Evolutionary conservation across 1,284 basidiomycete species (phyloP), one percentile per base, ranked within the genome.

Genomic region (Cyathus olla): DNA sequence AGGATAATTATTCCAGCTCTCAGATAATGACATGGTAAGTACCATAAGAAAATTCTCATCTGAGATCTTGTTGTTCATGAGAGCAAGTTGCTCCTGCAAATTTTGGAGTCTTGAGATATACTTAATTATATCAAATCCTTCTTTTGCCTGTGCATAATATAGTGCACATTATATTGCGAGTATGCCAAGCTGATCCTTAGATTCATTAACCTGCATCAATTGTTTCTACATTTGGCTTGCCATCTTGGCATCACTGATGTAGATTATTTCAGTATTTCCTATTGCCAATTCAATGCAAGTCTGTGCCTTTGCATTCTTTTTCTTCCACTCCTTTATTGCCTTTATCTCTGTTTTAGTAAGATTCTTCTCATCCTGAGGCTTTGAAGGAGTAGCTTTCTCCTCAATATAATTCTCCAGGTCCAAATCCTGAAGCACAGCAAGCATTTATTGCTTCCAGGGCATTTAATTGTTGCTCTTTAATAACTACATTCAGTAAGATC

Each of bases 11-110:
- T 78, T n/a, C n/a, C n/a, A n/a, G n/a, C n/a, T n/a, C n/a, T n/a
- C n/a, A n/a, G n/a, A n/a, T n/a, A n/a, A n/a, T n/a, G n/a, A n/a
- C n/a, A n/a, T n/a, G n/a, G n/a, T n/a, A n/a, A n/a, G n/a, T n/a
- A n/a, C n/a, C 65, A 75, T 68, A 5, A 61, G 50, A 52, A 78
- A 78, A 13, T 79, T 73, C 19, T 62, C 53, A 35, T 75, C 71
- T 24, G 47, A 17, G 28, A 65, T 58, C n/a, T 54, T 29, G 56
- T 62, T 67, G 5, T 53, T 62, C 60, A 74, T 67, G 10, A 68
- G 27, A 28, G 67, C 17, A 8, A 35, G 69, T 46, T 60, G 69
- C 66, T 46, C 70, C 60, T 73, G 70, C n/a, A 71, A 55, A 9
- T 66, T 44, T 13, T 62, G 48, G 3, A 73, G 59, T 31, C 65